Evolutionary conservation across 495 filamentous ascomycete species (phyloP).

Genomic region (Annulohypoxylon nitens): DNA sequence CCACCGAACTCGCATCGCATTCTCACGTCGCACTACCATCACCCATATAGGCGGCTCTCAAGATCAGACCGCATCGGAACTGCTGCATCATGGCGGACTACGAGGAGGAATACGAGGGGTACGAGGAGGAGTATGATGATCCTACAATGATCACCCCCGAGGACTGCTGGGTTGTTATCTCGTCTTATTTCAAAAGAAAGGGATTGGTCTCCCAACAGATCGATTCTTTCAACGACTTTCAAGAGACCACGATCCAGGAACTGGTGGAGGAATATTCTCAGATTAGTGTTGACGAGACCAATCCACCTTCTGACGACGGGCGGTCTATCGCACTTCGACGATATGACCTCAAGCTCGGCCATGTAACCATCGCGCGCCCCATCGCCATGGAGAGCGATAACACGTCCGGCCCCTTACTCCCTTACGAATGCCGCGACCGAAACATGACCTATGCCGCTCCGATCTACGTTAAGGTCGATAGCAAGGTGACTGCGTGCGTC

Average conservation of each 20-base stretch:
- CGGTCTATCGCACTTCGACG: conserved; percentile 84
- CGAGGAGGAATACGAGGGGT: conserved; percentile 51
- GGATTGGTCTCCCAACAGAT: conserved; percentile 97
- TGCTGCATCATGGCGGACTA: conserved; percentile 48
- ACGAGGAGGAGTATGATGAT: conserved; percentile 63
- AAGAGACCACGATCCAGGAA: conserved; percentile 90
- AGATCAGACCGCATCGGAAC: not conserved
- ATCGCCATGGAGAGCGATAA: conserved; percentile 94
- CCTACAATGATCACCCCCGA: conserved; percentile 87
- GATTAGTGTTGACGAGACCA: conserved; percentile 88
- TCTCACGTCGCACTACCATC: not conserved
- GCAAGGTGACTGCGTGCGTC: conserved; percentile 81
- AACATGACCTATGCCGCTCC: conserved; percentile 96
- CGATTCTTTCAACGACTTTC: conserved; percentile 98
- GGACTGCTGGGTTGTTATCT: conserved; percentile 98
- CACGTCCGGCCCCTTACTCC: conserved; percentile 80
- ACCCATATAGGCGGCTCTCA: conserved; percentile 7
- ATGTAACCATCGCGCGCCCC: conserved; percentile 83
- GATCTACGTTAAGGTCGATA: conserved; percentile 85
- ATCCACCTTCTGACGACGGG: conserved; percentile 76
- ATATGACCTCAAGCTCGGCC: conserved; percentile 93
- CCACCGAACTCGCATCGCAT: not conserved
- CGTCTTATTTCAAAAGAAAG: conserved; percentile 93
- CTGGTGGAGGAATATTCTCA: conserved; percentile 89
- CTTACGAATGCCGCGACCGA: conserved; percentile 92